These are phyloP conservation scores for Elaeagnus macrophylla DNA, from an alignment of 306 rosid genomes.

Conservation along the genomic window DNA sequence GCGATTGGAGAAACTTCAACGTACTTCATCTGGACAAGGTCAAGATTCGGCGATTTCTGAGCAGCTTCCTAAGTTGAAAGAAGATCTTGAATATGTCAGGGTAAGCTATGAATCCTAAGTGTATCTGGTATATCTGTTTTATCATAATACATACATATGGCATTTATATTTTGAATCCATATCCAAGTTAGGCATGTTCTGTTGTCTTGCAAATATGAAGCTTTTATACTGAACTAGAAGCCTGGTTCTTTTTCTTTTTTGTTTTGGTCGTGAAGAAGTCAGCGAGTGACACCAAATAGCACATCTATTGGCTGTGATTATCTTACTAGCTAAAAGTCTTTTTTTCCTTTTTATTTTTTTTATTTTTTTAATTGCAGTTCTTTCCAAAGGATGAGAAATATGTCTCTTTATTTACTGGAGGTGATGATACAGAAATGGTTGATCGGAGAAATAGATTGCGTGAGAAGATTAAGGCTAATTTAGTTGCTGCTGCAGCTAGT, in stretches of 20 bases:
- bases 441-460: constrained; percentile 70
- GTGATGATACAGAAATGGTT: constrained; percentile 51
- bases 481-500: constrained; percentile 71
- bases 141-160: neutral
- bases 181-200: neutral
- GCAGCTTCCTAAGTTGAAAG: constrained; percentile 68
- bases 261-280: neutral
- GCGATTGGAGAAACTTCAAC: constrained; percentile 79
- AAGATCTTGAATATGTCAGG: constrained; percentile 92
- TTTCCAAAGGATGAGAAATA: constrained; percentile 95
- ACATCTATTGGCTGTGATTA: neutral
- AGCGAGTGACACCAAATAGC: neutral
- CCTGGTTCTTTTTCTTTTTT: neutral
- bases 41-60: constrained; percentile 48
- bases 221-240: neutral
- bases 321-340: constrained; percentile 11
- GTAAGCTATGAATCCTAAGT: constrained; percentile 26
- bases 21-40: constrained; percentile 51
- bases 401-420: constrained; percentile 70
- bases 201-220: neutral
- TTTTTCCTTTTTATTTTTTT: constrained; percentile 17
- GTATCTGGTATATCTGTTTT: too few species aligned
- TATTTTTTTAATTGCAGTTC: constrained; percentile 49
- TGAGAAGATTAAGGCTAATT: constrained; percentile 70
- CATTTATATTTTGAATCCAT: neutral